Conservation (phyloP, 306 rosid genomes). For the Quercus bicolor region DNA sequence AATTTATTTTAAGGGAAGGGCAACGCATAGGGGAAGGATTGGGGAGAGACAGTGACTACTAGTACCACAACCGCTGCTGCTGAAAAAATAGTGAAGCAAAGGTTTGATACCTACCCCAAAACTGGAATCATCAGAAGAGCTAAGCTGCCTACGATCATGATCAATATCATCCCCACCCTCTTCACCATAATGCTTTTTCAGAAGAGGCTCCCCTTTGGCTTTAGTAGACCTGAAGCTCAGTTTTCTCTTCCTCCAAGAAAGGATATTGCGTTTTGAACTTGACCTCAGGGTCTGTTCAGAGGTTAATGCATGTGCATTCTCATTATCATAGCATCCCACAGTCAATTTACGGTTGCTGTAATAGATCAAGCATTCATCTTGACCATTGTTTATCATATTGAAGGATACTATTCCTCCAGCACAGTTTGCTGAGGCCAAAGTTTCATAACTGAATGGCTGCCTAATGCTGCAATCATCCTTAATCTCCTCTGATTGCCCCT, state of each 20-base stretch:
- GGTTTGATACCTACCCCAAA: slow-evolving; percentile 50
- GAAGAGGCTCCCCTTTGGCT: slow-evolving; percentile 89
- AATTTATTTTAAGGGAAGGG: not conserved
- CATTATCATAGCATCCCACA: slow-evolving; percentile 45
- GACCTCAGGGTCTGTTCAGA: slow-evolving; percentile 49
- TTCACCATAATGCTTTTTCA: slow-evolving; percentile 88
- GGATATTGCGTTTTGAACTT: slow-evolving; percentile 73
- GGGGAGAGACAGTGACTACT: too few species aligned
- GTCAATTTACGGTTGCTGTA: slow-evolving; percentile 74
- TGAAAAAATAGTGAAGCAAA: not conserved
- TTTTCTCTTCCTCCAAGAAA: slow-evolving; percentile 98
- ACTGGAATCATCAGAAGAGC: slow-evolving; percentile 77
- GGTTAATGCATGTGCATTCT: slow-evolving; percentile 50
- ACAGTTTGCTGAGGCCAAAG: slow-evolving; percentile 70
- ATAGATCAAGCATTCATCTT: slow-evolving; percentile 80
- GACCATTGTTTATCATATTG: slow-evolving; percentile 43
- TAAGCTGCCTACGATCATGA: slow-evolving; percentile 90
- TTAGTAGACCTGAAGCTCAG: slow-evolving; percentile 94
- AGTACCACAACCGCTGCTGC: not conserved
- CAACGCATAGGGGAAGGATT: too few species aligned
- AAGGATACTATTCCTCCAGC: slow-evolving; percentile 76
- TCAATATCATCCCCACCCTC: slow-evolving; percentile 99
- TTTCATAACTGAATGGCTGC: slow-evolving; percentile 91
- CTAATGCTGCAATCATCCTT: slow-evolving; percentile 73
- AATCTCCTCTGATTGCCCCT: slow-evolving; percentile 63